Evolutionary conservation across 495 filamentous ascomycete species (phyloP).

Genomic region (Saxophila tyrrhenica): DNA sequence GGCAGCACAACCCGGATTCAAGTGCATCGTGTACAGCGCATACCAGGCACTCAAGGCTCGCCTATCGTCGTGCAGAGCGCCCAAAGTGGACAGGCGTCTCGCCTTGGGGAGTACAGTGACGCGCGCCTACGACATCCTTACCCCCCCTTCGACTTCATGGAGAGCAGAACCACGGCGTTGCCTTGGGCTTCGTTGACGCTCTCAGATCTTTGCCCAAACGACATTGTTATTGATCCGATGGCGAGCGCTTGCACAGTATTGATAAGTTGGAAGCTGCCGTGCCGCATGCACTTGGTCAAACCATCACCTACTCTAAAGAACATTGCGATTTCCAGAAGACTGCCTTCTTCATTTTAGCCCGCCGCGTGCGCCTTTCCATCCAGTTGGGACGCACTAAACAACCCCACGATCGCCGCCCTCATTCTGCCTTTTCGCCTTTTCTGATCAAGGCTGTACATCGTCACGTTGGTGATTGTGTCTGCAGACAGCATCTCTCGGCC

Average conservation of each 20-base stretch:
- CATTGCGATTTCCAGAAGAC: background rate
- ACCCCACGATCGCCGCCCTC: background rate
- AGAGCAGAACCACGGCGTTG: background rate
- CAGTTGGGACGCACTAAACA: background rate
- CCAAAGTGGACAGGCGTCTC: background rate
- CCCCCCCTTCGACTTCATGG: background rate
- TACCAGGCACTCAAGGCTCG: background rate
- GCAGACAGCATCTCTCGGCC: background rate
- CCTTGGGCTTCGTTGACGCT: background rate
- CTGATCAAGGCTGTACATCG: background rate
- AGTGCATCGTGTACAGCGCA: background rate
- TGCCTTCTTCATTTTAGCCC: background rate
- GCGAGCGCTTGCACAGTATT: background rate
- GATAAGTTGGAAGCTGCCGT: background rate
- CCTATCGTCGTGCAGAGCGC: background rate
- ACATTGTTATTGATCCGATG: background rate
- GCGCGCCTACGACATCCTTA: background rate
- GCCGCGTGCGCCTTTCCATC: background rate
- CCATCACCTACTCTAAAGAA: background rate
- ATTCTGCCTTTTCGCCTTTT: background rate
- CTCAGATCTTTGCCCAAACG: background rate
- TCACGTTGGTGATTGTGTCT: background rate
- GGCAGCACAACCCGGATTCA: background rate
- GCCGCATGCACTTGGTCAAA: slow-evolving; percentile 1
- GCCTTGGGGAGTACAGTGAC: background rate